Base-by-base conservation (phyloP, 306 rosid genomes). In the Styphnolobium japonicum region DNA sequence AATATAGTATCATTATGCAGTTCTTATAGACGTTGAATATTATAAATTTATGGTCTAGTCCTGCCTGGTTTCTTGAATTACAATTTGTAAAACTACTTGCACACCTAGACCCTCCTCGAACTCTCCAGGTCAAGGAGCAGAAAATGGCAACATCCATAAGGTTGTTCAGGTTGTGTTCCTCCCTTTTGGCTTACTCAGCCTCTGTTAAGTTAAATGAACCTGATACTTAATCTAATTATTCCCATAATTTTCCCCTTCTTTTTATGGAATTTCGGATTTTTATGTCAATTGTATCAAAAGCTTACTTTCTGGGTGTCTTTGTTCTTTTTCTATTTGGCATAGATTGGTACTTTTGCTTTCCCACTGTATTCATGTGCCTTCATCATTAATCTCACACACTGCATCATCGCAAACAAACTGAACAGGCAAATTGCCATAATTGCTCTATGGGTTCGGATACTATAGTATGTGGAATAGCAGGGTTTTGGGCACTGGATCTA, bases 281-380 rank as follows among this genome's bases (percentile, higher is more conserved):
- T 31, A 33, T 29, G 53, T 31, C 40, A 51, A 1, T 21, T 8
- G 27, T 22, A n/a, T n/a, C n/a, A n/a, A n/a, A n/a, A 1, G 15
- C 48, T 45, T 22, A 6, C 56, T 15, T 40, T 73, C 39, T 46
- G 64, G 12, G 25, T 40, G 45, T 70, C 11, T 42, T 21, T 57
- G 4, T 16, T 33, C 10, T 0, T 62, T 12, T 57, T 27, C 25
- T 1, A 33, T 18, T 27, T 60, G 37, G 7, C 40, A 4, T 65
- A 89, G 91, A 89, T 80, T 87, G 93, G 90, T 88, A 89, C 69
- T 87, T 89, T 40, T 87, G 87, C 90, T 67, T 84, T 80, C 88
- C 88, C n/a, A n/a, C 88, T 86, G 14, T 87, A 89, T 78, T 73
- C 67, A 21, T 83, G 87, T 58, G 91, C 80, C 69, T 84, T 89